Percentiles rank a stretch among this genome's conserved stretches.
Evolutionary conservation across 108 stramenopile species (phyloP).

Genomic region (Schizochytrium sp.): DNA sequence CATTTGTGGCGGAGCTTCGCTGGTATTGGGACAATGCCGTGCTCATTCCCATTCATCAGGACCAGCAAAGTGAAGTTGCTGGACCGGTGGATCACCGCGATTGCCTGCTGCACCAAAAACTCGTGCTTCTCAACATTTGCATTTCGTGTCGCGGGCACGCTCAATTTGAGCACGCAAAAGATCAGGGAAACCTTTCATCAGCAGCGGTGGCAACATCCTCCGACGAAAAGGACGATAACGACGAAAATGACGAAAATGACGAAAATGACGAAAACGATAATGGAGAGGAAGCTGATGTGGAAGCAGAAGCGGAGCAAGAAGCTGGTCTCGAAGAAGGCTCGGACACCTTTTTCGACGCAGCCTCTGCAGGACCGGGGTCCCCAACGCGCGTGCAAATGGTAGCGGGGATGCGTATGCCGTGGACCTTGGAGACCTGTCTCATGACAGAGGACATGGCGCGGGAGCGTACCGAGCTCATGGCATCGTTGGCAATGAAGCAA

Average conservation of each 20-base stretch:
- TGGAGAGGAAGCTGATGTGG: neutral
- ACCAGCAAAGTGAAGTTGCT: neutral
- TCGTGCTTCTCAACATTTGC: neutral
- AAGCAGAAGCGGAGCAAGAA: neutral
- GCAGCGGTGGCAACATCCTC: neutral
- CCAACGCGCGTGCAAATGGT: neutral
- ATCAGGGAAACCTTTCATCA: neutral
- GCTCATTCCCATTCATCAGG: neutral
- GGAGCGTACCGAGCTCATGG: neutral
- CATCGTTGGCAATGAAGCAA: neutral
- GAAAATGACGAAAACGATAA: neutral
- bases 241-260: no score
- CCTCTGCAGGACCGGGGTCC: neutral
- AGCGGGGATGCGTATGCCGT: neutral
- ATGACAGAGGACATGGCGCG: neutral
- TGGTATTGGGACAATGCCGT: constrained; percentile 7
- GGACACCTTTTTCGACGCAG: neutral
- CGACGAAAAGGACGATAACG: neutral
- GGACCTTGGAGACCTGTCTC: neutral
- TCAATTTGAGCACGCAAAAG: neutral
- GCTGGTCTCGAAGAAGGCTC: neutral
- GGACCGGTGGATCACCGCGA: neutral
- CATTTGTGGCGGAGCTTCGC: neutral
- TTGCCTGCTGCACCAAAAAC: neutral
- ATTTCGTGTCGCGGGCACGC: neutral